Conservation (phyloP, 805 yeast genomes). For the Kuraishia cidri region DNA sequence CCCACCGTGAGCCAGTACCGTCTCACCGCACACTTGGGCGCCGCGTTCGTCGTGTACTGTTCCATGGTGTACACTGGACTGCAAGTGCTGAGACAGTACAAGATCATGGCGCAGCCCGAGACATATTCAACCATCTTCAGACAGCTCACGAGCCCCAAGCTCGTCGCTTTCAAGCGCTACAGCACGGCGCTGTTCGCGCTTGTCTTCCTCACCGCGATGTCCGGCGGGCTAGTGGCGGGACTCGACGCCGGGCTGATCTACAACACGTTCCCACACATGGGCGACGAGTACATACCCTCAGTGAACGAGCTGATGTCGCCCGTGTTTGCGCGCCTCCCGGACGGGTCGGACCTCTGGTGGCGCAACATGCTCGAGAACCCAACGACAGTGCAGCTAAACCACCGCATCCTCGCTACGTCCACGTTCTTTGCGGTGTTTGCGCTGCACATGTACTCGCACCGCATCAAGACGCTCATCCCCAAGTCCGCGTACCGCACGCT, state of each 20-base stretch:
- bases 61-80: slow-evolving; percentile 90
- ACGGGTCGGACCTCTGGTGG: slow-evolving; percentile 75
- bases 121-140: slow-evolving; percentile 44
- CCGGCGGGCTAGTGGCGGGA: slow-evolving; percentile 98
- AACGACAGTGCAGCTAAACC: slow-evolving; percentile 88
- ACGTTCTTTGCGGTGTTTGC: slow-evolving; percentile 68
- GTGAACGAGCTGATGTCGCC: slow-evolving; percentile 71
- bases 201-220: slow-evolving; percentile 86
- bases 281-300: slow-evolving; percentile 71
- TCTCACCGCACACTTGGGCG: slow-evolving; percentile 87
- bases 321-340: slow-evolving; percentile 56
- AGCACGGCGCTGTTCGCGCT: slow-evolving; percentile 53
- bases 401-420: slow-evolving; percentile 75
- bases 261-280: slow-evolving; percentile 96
- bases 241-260: slow-evolving; percentile 95
- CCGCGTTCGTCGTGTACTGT: slow-evolving; percentile 81
- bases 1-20: slow-evolving; percentile 98
- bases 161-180: slow-evolving; percentile 46
- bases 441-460: slow-evolving; percentile 59
- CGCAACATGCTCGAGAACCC: slow-evolving; percentile 93
- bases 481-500: slow-evolving; percentile 44
- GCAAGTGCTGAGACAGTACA: slow-evolving; percentile 68
- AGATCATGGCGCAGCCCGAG: slow-evolving; percentile 58
- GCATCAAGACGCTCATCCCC: slow-evolving; percentile 48
- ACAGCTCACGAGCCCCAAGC: slow-evolving; percentile 50